Conservation (phyloP, 148 eudicot species). For the Vaccinium macrocarpon region DNA sequence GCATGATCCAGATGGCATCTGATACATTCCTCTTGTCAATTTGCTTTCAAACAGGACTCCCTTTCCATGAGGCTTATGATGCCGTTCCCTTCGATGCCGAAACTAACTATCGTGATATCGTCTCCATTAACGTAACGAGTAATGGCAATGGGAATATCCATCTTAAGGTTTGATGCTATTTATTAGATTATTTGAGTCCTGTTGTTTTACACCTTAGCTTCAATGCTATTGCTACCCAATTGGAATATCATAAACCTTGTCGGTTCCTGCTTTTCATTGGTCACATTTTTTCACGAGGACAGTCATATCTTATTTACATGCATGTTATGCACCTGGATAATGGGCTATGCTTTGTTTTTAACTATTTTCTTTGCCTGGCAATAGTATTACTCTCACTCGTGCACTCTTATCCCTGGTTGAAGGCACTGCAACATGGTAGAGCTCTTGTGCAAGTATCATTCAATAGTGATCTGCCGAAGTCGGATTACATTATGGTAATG, state of each 20-base stretch:
- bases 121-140: constrained; percentile 40
- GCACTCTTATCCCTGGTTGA: constrained; percentile 21
- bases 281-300: neutral
- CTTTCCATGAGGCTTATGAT: constrained; percentile 69
- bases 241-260: neutral
- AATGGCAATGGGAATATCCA: constrained; percentile 45
- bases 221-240: neutral
- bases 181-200: neutral
- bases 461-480: constrained; percentile 43
- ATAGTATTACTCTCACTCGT: constrained; percentile 11
- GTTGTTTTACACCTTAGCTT: neutral
- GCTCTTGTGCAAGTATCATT: constrained; percentile 65
- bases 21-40: constrained; percentile 6
- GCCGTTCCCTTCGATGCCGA: constrained; percentile 47
- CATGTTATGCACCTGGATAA: neutral
- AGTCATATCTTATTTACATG: neutral
- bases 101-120: constrained; percentile 61
- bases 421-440: constrained; percentile 62
- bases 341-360: neutral
- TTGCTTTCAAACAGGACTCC: constrained; percentile 51
- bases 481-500: constrained; percentile 67
- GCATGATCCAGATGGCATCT: neutral
- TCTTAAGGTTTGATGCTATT: constrained; percentile 41
- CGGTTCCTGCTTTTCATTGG: neutral
- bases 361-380: constrained; percentile 1